Evolutionary conservation across 306 rosid species (phyloP), one percentile per base, ranked within the genome.

Genomic region (Trifolium pratense): DNA sequence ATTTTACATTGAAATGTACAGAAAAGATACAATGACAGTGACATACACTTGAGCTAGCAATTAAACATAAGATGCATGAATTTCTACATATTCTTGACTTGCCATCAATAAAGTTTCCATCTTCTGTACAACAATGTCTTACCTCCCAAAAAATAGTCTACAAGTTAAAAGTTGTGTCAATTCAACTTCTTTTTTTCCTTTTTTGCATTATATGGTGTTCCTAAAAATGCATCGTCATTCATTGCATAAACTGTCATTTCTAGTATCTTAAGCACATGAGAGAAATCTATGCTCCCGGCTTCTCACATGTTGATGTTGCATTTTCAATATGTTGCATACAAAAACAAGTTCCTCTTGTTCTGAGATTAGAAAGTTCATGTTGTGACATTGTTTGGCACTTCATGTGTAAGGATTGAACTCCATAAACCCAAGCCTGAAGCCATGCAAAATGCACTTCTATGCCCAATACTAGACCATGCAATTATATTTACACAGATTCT

Each of bases 91-190:
- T 75, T 57, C 79, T 46, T 36, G 53, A 67, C 68, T 68, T 80
- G 8, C 65, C 77, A 63, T 77, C 57, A 61, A 61, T 37, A 71
- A 85, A 81, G 40, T 75, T 71, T 70, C 82, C 87, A 68, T 80
- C 78, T 78, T 83, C 89, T 85, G 83, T 86, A 87, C 88, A 86
- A 56, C 81, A 86, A 80, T 40, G 62, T 68, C 87, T 39, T 71
- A 78, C 61, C 65, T 68, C 83, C 79, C 66, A 84, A 84, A 77
- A 70, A 67, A 75, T 21, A 59, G 70, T 68, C 65, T 43, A 43
- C 68, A 31, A 45, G 75, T 71, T 79, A 74, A 62, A 61, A 46
- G 71, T 26, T 59, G 66, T 42, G 63, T 36, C 67, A 70, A 59
- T 70, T 74, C 60, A 78, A 36, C 39, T 36, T 66, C 75, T 25